These are phyloP conservation scores for Russula griseocarnosa DNA, from an alignment of 768 basidiomycete genomes.

Conservation along the genomic window DNA sequence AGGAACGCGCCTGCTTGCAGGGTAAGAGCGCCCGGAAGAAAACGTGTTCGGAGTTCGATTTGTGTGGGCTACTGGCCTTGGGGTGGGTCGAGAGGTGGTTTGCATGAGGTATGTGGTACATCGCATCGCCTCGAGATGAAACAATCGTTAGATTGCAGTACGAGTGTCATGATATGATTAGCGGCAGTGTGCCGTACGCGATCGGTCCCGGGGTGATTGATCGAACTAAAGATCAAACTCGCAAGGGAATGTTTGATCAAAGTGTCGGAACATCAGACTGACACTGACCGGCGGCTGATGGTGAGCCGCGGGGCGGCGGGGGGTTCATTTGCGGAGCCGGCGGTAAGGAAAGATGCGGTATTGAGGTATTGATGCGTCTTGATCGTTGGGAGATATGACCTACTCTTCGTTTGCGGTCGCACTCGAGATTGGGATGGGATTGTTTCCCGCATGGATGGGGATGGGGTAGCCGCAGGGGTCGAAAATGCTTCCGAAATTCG, in stretches of 20 bases:
- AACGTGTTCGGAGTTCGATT: not conserved
- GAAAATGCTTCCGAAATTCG: conserved; percentile 12
- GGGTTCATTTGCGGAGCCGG: conserved; percentile 5
- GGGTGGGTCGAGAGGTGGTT: not conserved
- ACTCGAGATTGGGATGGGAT: not conserved
- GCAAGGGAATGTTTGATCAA: not conserved
- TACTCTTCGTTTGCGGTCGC: not conserved
- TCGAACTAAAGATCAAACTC: conserved; percentile 8
- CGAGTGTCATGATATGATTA: not conserved
- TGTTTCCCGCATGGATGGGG: not conserved
- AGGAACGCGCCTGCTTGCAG: not conserved
- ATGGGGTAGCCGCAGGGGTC: conserved; percentile 18
- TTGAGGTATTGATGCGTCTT: not conserved
- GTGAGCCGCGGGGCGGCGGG: conserved; percentile 12
- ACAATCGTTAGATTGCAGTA: not conserved
- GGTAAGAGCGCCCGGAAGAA: not conserved
- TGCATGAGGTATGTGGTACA: not conserved
- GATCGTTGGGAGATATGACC: not conserved
- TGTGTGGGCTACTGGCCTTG: not conserved
- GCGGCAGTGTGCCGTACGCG: not conserved
- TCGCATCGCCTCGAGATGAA: not conserved
- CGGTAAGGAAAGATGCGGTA: conserved; percentile 6
- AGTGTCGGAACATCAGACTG: not conserved
- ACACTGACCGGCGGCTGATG: conserved; percentile 14
- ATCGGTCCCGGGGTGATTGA: conserved; percentile 10